Evolutionary conservation across 192 early-diverging fungal genomes (phyloP).

Genomic region (Pilobolus umbonatus): DNA sequence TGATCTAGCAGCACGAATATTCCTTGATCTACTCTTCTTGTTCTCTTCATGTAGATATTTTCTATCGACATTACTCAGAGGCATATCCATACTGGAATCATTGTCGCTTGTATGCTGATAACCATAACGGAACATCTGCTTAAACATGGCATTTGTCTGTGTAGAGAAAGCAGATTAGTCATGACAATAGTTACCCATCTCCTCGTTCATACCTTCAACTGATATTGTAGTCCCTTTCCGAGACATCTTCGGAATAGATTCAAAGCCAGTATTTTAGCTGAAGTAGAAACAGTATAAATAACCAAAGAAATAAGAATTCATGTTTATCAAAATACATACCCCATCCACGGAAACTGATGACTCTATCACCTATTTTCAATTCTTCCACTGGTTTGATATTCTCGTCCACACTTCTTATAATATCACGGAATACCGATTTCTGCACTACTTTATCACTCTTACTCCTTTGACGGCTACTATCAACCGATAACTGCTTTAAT

Average conservation of each 20-base stretch:
- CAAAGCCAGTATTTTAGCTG: slow-evolving; percentile 16
- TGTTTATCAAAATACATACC: slow-evolving; percentile 28
- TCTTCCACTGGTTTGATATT: slow-evolving; percentile 47
- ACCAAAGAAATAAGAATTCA: neutral
- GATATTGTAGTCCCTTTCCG: slow-evolving; percentile 23
- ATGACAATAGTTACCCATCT: neutral
- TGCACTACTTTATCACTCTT: slow-evolving; percentile 55
- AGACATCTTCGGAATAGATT: slow-evolving; percentile 20
- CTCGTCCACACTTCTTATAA: slow-evolving; percentile 56
- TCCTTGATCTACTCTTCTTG: slow-evolving; percentile 14
- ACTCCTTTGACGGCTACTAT: slow-evolving; percentile 51
- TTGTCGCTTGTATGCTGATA: slow-evolving; percentile 6
- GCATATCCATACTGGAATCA: neutral
- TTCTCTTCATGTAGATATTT: slow-evolving; percentile 14
- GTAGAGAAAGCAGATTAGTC: neutral
- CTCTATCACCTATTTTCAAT: slow-evolving; percentile 43
- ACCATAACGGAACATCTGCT: slow-evolving; percentile 11
- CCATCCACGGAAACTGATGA: slow-evolving; percentile 56
- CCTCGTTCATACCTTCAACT: slow-evolving; percentile 10
- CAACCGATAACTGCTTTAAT: slow-evolving; percentile 49
- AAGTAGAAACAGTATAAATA: neutral
- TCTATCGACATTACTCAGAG: slow-evolving; percentile 17
- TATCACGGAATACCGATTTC: slow-evolving; percentile 60
- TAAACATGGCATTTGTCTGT: slow-evolving; percentile 11
- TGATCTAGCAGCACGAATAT: slow-evolving; percentile 10